phyloP scores from a whole-genome alignment of 163 green algal species.

The Smithsoniella earleae region DNA sequence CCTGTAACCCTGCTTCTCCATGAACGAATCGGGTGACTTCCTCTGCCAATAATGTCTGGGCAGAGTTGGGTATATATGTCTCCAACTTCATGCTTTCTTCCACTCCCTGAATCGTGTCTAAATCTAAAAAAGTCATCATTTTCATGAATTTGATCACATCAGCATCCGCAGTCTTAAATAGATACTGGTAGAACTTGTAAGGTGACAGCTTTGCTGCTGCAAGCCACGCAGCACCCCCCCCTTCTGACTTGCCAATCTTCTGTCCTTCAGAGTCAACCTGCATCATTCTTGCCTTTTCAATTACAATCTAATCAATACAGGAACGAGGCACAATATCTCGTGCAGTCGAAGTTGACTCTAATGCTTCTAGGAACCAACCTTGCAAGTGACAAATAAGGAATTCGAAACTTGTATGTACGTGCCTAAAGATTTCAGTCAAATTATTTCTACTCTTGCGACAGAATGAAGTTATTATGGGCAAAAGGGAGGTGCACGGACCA shows the following conservation, averaged over 20 bases:
- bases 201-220: conserved; percentile 78
- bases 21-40: conserved; percentile 95
- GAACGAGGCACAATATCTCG: too few relatives aligned
- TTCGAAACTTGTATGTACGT: too few relatives aligned
- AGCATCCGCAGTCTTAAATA: conserved; percentile 69
- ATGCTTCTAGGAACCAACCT: too few relatives aligned
- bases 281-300: too few relatives aligned
- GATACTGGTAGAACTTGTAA: conserved; percentile 97
- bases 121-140: conserved; percentile 91
- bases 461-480: too few relatives aligned
- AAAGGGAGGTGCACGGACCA: too few relatives aligned
- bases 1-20: conserved; percentile 75
- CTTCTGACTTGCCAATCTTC: conserved; percentile 94
- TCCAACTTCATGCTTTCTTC: conserved; percentile 50
- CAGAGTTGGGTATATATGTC: conserved; percentile 76
- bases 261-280: conserved; percentile 73
- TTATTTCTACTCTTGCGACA: too few relatives aligned
- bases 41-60: conserved; percentile 78
- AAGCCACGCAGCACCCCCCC: conserved; percentile 81
- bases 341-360: too few relatives aligned
- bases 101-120: conserved; percentile 68
- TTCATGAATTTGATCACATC: conserved; percentile 72
- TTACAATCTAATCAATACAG: too few relatives aligned
- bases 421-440: too few relatives aligned
- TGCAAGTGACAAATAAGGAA: too few relatives aligned